Base-by-base conservation (phyloP, 2,329 filamentous ascomycete species). In the Fusarium euwallaceae region DNA sequence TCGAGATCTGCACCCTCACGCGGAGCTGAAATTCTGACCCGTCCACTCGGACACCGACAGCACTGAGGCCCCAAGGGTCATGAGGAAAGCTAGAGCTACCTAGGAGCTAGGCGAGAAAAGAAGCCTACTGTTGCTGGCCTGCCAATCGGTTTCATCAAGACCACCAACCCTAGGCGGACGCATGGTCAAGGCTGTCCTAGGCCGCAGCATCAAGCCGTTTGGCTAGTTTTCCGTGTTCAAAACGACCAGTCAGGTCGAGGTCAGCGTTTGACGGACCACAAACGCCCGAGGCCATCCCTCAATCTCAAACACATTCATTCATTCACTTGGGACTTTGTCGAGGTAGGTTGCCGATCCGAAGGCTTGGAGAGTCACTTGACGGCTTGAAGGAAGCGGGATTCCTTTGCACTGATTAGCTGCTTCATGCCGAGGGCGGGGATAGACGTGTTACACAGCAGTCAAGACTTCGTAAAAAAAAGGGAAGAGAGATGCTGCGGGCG, bases 1-100 rank as follows among this genome's bases (percentile, higher is more conserved):
- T 64, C 45, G 14, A 70, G 72, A 73, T 74, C 72, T 70, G 72
- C 72, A 27, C 51, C 22, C 29, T 75, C 66, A 67, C 37, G 56
- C 39, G 45, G 62, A 37, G 51, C 51, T 61, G 24, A 53, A 64
- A 37, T 41, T 72, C 36, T 56, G 36, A 45, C 60, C 60, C 51
- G 51, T 45, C 72, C 61, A 73, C 51, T 61, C 55, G 53, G 56
- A 62, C 58, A 43, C 22, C 27, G n/a, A 32, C 61, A 66, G 45
- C 61, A 56, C 22, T 36, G 51, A 59, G 67, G 51, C 37, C 37
- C 64, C 37, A 60, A 66, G 24, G 72, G 72, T 70, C 69, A 75
- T 64, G 69, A 71, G 64, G 59, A 70, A 70, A 73, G 51, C 69
- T 60, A 51, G 55, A 62, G 61, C 53, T 61, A 32, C 66, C 63